These are phyloP conservation scores for Heteromeles arbutifolia DNA, from an alignment of 306 rosid species.

Conservation along the genomic window DNA sequence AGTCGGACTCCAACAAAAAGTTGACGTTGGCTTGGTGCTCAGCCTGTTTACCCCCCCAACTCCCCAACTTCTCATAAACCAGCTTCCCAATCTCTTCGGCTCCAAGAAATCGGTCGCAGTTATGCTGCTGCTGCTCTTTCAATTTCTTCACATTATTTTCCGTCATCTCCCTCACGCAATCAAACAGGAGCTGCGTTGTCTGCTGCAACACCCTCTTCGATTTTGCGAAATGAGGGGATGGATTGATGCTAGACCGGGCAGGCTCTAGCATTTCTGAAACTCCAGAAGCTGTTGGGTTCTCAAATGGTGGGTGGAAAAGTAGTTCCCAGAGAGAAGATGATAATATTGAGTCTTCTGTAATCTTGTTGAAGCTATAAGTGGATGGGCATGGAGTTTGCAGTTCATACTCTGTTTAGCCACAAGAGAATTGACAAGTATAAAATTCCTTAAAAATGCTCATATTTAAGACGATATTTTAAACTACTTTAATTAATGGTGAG, in stretches of 20 bases:
- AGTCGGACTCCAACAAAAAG: constrained; percentile 32
- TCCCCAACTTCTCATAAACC: constrained; percentile 31
- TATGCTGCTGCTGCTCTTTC: not conserved
- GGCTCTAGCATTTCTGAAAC: constrained; percentile 24
- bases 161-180: constrained; percentile 56
- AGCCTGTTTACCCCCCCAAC: constrained; percentile 24
- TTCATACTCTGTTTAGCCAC: constrained; percentile 11
- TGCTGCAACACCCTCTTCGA: constrained; percentile 42
- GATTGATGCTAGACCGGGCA: constrained; percentile 19
- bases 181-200: constrained; percentile 59
- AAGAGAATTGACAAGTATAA: not conserved
- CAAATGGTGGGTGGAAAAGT: constrained; percentile 27
- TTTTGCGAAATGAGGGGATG: constrained; percentile 34
- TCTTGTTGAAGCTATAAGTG: constrained; percentile 29
- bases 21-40: constrained; percentile 24
- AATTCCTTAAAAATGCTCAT: no score
- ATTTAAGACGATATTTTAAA: not conserved
- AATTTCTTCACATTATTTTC: constrained; percentile 22
- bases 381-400: constrained; percentile 8
- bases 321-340: constrained; percentile 56
- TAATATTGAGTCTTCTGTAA: constrained; percentile 41
- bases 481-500: not conserved
- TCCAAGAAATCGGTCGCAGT: constrained; percentile 22
- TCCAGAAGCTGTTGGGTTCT: constrained; percentile 20
- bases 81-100: constrained; percentile 46